Percentiles rank a stretch among this genome's conserved stretches.
Evolutionary conservation across 352 stramenopile species (phyloP).

Genomic region (Phytopythium ostracodes): DNA sequence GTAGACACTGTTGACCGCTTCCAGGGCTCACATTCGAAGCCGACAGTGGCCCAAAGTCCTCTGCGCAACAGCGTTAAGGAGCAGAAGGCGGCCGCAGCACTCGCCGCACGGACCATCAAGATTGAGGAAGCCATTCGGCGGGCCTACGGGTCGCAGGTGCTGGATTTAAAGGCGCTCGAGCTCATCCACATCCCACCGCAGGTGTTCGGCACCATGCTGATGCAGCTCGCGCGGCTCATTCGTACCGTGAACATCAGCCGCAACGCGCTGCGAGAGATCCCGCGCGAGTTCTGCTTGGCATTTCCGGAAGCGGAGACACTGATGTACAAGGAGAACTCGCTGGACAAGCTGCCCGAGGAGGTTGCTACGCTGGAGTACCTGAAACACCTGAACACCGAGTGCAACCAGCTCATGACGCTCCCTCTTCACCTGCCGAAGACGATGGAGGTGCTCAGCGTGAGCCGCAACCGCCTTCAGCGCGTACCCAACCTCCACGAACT

Average conservation of each 20-base stretch:
- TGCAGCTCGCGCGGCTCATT: constrained; percentile 63
- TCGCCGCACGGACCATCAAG: constrained; percentile 12
- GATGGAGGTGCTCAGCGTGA: constrained; percentile 29
- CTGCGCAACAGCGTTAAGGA: constrained; percentile 13
- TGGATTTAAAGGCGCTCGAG: constrained; percentile 65
- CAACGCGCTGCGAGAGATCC: constrained; percentile 62
- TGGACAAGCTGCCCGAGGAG: constrained; percentile 29
- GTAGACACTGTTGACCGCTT: background rate
- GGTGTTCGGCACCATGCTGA: constrained; percentile 56
- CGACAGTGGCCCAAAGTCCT: constrained; percentile 3
- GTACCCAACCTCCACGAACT: constrained; percentile 48
- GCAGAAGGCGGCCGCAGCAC: constrained; percentile 10
- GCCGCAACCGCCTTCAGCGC: constrained; percentile 49
- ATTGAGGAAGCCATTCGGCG: constrained; percentile 40
- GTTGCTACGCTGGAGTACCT: constrained; percentile 33
- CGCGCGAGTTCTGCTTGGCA: constrained; percentile 35
- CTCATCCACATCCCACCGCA: constrained; percentile 54
- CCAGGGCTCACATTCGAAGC: background rate
- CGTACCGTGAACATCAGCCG: constrained; percentile 57
- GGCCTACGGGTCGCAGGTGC: constrained; percentile 44
- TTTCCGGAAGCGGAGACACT: constrained; percentile 52
- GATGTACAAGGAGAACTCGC: constrained; percentile 63
- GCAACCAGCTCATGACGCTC: constrained; percentile 52
- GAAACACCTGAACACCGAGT: constrained; percentile 38
- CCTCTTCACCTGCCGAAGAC: constrained; percentile 33